phyloP scores from a whole-genome alignment of 1,139 yeast genomes.

The Neolecta irregularis region DNA sequence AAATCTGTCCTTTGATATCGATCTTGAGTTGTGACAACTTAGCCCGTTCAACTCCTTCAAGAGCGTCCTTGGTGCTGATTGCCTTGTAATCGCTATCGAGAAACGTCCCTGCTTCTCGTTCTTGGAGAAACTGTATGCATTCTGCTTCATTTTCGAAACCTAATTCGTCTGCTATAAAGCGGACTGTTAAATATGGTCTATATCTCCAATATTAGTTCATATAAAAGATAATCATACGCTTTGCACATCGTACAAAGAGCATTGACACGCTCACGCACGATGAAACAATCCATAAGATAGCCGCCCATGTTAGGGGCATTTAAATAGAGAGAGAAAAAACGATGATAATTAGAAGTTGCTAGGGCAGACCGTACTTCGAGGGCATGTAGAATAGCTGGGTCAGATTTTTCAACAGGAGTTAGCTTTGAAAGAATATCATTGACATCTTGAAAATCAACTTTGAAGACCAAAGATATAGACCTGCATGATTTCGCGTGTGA shows the following conservation, averaged over 20 bases:
- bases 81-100: conserved; percentile 25
- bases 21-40: conserved; percentile 23
- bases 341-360: conserved; percentile 36
- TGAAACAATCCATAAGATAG: conserved; percentile 33
- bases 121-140: conserved; percentile 30
- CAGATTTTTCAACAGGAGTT: conserved; percentile 19
- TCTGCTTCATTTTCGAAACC: conserved; percentile 29
- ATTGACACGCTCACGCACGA: conserved; percentile 42
- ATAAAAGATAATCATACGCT: conserved; percentile 28
- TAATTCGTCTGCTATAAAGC: conserved; percentile 34
- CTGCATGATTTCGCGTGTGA: conserved; percentile 47
- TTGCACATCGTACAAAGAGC: conserved; percentile 45
- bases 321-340: conserved; percentile 30
- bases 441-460: conserved; percentile 16
- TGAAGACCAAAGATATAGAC: neutral
- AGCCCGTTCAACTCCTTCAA: conserved; percentile 31
- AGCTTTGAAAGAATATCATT: conserved; percentile 21
- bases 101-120: conserved; percentile 26
- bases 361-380: conserved; percentile 32
- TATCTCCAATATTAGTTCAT: conserved; percentile 10
- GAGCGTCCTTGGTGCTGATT: conserved; percentile 36
- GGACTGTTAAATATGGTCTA: conserved; percentile 33
- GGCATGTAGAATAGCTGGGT: conserved; percentile 30
- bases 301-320: conserved; percentile 30
- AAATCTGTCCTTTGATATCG: conserved; percentile 87